These are phyloP conservation scores for Barnettozyma populi DNA, from an alignment of 805 yeast genomes.

Conservation along the genomic window DNA sequence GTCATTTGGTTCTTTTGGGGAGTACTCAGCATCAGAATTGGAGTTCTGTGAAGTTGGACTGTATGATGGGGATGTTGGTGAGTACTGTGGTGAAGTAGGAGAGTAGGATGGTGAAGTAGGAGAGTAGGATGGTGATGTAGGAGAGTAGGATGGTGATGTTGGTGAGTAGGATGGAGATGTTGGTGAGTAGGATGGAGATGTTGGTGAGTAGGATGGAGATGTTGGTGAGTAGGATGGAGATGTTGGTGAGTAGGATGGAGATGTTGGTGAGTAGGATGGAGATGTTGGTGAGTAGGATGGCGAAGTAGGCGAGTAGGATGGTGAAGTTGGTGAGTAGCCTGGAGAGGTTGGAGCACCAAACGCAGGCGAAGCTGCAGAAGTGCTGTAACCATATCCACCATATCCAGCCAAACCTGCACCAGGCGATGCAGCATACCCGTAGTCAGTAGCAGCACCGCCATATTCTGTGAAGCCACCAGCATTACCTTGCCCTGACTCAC, in stretches of 20 bases:
- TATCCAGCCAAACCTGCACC: conserved; percentile 39
- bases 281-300: conserved; percentile 76
- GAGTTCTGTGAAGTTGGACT: conserved; percentile 35
- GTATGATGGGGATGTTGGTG: conserved; percentile 32
- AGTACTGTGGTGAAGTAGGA: conserved; percentile 32
- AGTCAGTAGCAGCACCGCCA: conserved; percentile 53
- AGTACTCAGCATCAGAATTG: conserved; percentile 25
- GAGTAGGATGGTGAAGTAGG: conserved; percentile 40
- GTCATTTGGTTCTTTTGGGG: conserved; percentile 27
- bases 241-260: conserved; percentile 56
- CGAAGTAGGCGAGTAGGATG: conserved; percentile 66
- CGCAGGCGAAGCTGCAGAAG: conserved; percentile 46
- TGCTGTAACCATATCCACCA: conserved; percentile 39
- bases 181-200: conserved; percentile 48
- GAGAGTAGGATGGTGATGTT: conserved; percentile 47
- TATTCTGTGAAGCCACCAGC: conserved; percentile 67
- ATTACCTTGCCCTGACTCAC: conserved; percentile 79
- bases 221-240: conserved; percentile 54
- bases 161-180: conserved; percentile 65
- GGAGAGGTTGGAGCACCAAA: conserved; percentile 49
- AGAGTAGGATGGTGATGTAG: conserved; percentile 37
- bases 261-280: conserved; percentile 53
- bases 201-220: conserved; percentile 49
- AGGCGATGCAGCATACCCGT: conserved; percentile 57
- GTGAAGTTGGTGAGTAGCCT: conserved; percentile 71